phyloP scores from a whole-genome alignment of 2,329 filamentous ascomycete species.

The Aspergillus fischeri region DNA sequence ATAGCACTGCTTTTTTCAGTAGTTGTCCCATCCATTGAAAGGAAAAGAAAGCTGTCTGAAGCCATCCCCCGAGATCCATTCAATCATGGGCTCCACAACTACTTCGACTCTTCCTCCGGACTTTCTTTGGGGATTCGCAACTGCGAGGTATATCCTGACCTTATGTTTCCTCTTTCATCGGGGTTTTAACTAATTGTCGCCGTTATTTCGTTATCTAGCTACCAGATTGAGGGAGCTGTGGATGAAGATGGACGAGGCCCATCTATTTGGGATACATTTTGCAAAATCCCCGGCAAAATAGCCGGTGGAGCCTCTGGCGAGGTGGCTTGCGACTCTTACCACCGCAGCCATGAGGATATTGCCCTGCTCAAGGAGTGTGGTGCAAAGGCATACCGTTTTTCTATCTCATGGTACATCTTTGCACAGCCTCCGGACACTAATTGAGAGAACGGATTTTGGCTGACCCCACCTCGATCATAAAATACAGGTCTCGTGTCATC shows the following conservation, averaged over 20 bases:
- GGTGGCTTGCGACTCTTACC: conserved; percentile 82
- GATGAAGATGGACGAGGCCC: conserved; percentile 73
- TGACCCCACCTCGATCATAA: not conserved
- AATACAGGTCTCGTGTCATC: conserved; percentile 64
- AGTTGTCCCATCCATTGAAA: not conserved
- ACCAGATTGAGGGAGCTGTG: conserved; percentile 78
- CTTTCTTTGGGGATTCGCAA: conserved; percentile 78
- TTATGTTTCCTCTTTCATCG: not conserved
- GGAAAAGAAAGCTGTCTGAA: not conserved
- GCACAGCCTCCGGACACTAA: not conserved
- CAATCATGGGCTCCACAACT: conserved; percentile 24
- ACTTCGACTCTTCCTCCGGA: conserved; percentile 55
- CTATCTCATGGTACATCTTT: conserved; percentile 60
- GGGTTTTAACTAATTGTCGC: not conserved
- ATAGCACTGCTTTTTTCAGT: not conserved
- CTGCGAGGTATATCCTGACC: conserved; percentile 55
- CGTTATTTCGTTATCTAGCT: conserved; percentile 50
- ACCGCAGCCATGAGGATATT: conserved; percentile 73
- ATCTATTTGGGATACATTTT: conserved; percentile 90
- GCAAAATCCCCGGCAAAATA: conserved; percentile 74
- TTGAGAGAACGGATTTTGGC: not conserved
- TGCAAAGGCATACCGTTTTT: conserved; percentile 76
- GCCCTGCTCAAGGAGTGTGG: conserved; percentile 69
- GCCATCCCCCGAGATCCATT: not conserved
- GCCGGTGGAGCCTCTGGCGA: conserved; percentile 71